phyloP scores from a whole-genome alignment of 495 filamentous ascomycete genomes.

The Xylaria intraflava region DNA sequence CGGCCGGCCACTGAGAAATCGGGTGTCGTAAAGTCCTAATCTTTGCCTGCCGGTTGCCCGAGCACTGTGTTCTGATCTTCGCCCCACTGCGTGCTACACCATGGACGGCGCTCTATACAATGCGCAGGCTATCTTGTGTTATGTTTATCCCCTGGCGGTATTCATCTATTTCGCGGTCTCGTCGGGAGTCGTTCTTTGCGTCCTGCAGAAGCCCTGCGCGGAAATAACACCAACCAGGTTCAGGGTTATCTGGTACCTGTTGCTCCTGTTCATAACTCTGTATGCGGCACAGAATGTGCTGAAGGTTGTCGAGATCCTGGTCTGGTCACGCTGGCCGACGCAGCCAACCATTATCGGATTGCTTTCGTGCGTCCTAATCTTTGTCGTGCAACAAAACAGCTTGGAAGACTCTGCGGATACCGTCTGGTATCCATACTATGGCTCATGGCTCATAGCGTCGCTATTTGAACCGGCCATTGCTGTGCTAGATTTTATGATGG shows the following conservation, averaged over 20 bases:
- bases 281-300: conserved; percentile 46
- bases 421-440: conserved; percentile 58
- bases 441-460: conserved; percentile 48
- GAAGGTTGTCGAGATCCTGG: conserved; percentile 33
- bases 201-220: conserved; percentile 42
- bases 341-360: conserved; percentile 46
- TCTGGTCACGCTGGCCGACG: conserved; percentile 33
- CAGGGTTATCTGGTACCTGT: conserved; percentile 39
- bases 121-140: conserved; percentile 37
- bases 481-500: conserved; percentile 27
- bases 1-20: not conserved
- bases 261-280: conserved; percentile 40
- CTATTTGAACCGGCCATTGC: conserved; percentile 43
- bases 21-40: not conserved
- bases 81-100: not conserved
- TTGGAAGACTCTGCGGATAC: conserved; percentile 41
- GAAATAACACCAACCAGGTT: conserved; percentile 37
- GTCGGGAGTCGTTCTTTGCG: conserved; percentile 47
- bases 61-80: not conserved
- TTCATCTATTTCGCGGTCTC: conserved; percentile 51
- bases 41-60: not conserved
- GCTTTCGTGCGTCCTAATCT: conserved; percentile 49
- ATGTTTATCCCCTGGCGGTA: conserved; percentile 47
- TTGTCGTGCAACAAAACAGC: conserved; percentile 46
- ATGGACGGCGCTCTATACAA: conserved; percentile 3